Conservation (phyloP, 495 filamentous ascomycete species). For the Podospora appendiculata region DNA sequence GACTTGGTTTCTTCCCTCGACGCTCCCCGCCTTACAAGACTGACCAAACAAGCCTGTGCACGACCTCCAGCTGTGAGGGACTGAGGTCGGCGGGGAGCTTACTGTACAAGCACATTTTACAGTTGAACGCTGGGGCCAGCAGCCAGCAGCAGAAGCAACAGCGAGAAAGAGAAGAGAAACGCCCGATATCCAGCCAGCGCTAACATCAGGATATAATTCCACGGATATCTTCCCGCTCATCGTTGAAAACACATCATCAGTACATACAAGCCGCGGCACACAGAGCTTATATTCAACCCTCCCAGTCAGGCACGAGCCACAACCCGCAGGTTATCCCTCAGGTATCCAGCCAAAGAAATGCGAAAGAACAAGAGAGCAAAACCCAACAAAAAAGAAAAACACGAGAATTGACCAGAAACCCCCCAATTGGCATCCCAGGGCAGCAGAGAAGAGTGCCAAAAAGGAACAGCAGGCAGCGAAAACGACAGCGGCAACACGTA, state of each 20-base stretch:
- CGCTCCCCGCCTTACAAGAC: too few species aligned
- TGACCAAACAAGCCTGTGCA: too few species aligned
- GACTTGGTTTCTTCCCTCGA: too few species aligned
- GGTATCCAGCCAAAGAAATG: conserved; percentile 15
- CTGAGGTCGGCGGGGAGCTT: too few species aligned
- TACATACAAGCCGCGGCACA: neutral
- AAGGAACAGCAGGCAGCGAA: neutral
- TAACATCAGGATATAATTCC: neutral
- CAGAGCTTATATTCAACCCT: conserved; percentile 2
- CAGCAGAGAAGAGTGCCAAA: neutral
- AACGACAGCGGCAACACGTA: neutral
- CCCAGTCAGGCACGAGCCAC: neutral
- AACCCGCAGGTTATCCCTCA: conserved; percentile 1
- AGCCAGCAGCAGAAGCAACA: too few species aligned
- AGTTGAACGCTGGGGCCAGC: too few species aligned
- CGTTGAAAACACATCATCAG: conserved; percentile 1
- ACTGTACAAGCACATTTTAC: too few species aligned
- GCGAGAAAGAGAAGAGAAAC: too few species aligned
- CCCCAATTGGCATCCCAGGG: neutral
- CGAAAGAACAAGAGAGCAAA: neutral
- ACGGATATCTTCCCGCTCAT: neutral
- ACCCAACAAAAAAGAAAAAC: neutral
- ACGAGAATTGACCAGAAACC: neutral
- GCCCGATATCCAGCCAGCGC: too few species aligned
- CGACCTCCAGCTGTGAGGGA: too few species aligned